A percentile compares a stretch with the other conserved stretches of the same genome.
Conservation (phyloP, 768 basidiomycete genomes). For the Collybia nuda region DNA sequence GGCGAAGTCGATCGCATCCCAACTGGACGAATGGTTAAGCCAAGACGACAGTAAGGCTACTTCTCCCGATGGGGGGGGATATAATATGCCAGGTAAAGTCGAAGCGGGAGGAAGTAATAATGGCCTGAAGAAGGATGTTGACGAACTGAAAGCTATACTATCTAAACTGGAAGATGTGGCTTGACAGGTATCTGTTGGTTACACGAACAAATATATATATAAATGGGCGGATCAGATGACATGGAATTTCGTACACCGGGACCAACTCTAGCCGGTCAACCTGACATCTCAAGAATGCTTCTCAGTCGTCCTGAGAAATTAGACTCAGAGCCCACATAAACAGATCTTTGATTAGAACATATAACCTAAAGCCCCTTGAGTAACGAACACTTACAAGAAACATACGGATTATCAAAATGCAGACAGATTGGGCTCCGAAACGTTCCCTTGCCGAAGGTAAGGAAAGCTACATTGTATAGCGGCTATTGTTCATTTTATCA, state of each 20-base stretch:
- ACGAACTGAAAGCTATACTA: slow-evolving; percentile 66
- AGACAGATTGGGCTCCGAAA: too few species aligned
- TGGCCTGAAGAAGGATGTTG: slow-evolving; percentile 67
- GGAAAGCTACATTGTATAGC: too few species aligned
- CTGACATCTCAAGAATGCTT: too few species aligned
- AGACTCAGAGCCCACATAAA: too few species aligned
- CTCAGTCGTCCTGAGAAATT: too few species aligned
- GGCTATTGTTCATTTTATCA: too few species aligned
- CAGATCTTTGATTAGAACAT: too few species aligned
- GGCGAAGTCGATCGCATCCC: slow-evolving; percentile 61
- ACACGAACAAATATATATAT: neutral
- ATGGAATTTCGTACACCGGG: neutral
- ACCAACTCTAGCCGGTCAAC: too few species aligned
- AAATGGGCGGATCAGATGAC: neutral
- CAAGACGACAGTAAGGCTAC: slow-evolving; percentile 73
- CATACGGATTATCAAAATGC: too few species aligned
- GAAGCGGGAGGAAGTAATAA: slow-evolving; percentile 49
- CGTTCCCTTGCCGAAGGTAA: too few species aligned
- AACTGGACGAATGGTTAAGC: slow-evolving; percentile 78
- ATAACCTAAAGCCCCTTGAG: too few species aligned
- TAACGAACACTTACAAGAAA: too few species aligned
- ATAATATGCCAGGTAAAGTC: slow-evolving; percentile 24
- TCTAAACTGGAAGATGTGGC: slow-evolving; percentile 31
- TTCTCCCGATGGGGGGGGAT: slow-evolving; percentile 52
- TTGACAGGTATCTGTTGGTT: neutral